Conservation (phyloP, 1,139 yeast species). For the Suhomyces taliae region DNA sequence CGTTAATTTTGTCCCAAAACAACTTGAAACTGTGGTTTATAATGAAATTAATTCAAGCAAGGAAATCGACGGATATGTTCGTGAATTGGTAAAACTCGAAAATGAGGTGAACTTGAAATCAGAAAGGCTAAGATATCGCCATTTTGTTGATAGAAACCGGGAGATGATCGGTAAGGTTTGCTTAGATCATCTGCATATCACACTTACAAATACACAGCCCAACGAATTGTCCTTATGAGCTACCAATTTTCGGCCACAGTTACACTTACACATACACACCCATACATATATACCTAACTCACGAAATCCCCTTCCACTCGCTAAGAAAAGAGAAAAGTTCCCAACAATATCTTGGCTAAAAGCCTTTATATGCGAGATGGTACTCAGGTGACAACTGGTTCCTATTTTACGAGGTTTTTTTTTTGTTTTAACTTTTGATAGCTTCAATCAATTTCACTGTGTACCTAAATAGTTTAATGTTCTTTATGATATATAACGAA, state of each 20-base stretch:
- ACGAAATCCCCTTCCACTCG: neutral
- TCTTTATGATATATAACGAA: too few relatives aligned
- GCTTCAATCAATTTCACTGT: too few relatives aligned
- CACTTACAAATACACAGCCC: neutral
- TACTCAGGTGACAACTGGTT: neutral
- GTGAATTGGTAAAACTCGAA: slow-evolving; percentile 8
- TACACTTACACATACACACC: neutral
- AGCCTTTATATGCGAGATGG: neutral
- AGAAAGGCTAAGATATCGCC: neutral
- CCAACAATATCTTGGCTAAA: neutral
- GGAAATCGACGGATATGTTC: slow-evolving; percentile 1
- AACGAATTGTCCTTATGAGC: neutral
- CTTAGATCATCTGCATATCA: neutral
- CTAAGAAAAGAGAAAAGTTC: neutral
- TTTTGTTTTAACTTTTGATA: neutral
- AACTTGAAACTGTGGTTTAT: slow-evolving; percentile 4
- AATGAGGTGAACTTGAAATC: slow-evolving; percentile 11
- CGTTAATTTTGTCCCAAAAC: slow-evolving; percentile 9
- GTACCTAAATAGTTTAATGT: too few relatives aligned
- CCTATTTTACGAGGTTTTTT: neutral
- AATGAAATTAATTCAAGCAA: neutral
- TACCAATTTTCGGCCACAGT: too few relatives aligned
- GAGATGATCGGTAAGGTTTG: slow-evolving; percentile 4
- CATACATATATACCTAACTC: neutral
- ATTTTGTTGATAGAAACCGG: neutral